Evolutionary conservation across 2,329 filamentous ascomycete species (phyloP), one percentile per base, ranked within the genome.

Genomic region (Botrytis cinerea): DNA sequence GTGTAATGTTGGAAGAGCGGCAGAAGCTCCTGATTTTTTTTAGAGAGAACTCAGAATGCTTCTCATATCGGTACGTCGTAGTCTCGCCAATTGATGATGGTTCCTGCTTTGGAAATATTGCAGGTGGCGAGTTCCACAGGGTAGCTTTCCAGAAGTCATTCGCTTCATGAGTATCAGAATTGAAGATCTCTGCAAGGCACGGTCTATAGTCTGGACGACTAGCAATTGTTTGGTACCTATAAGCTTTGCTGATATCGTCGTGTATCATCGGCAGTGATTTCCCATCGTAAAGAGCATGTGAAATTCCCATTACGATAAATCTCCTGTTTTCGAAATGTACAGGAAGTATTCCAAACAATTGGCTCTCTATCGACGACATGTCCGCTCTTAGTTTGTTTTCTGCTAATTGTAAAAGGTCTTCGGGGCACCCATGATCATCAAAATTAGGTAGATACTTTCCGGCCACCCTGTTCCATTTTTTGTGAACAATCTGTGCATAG

Each of bases 211-310:
- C 80, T 16, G 85, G 84, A 7, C 89, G 85, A 25, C 38, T 46
- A 1, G 81, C 54, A 4, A 77, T 76, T 18, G 83, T 80, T 0
- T 80, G 75, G 7, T 84, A 84, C 7, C 83, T 66, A 75, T 97
- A 97, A 2, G 91, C 89, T n/a, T 82, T 84, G 25, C 86, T 82
- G 0, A 97, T 86, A 78, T 96, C 90, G 61, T 87, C 84, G 77
- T 96, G 93, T 1, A 98, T 82, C 25, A 97, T 83, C 5, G 86
- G 85, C 20, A 98, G 86, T 4, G 94, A 97, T 88, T 91, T 94
- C 0, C 95, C 95, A 79, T 98, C 95, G 77, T 98, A 98, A 32
- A 97, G 85, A 1, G 94, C 93, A 82, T 98, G 95, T 0, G 94
- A 88, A 57, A 97, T 90, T 0, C 93, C 95, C 1, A 98, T 80